Evolutionary conservation across 2,329 filamentous ascomycete genomes (phyloP), one percentile per base, ranked within the genome.

Genomic region (Penicillium italicum): DNA sequence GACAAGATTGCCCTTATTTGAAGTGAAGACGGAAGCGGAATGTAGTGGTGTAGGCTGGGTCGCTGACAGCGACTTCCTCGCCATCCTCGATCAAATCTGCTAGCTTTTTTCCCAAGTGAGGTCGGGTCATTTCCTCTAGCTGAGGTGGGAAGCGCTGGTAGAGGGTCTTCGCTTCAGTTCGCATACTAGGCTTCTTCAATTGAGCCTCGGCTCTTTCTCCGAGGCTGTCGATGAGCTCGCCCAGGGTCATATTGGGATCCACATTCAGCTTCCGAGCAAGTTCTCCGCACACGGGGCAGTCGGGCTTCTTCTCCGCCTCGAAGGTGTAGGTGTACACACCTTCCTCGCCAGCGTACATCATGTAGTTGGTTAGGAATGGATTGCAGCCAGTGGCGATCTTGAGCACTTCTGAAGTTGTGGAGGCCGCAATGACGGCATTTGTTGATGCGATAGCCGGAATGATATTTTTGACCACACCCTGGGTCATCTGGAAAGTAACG

Each of bases 301-400:
- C 94, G 16, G 88, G 83, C 74, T 97, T 97, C 78, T 89, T 90
- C 76, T 97, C 88, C 68, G 96, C 91, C 68, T 91, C 87, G 72
- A 97, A 99, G 0, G 94, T 99, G 74, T 96, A 97, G 0, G 94
- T 99, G 78, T 99, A 99, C 62, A 99, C 88, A 62, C 89, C 84
- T 68, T 96, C 93, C 68, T 97, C 92, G 44, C 95, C 94, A 12
- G 91, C 96, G 74, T 99, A 99, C 90, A 97, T 96, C 92, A 97
- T 97, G 77, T 99, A 99, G 72, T 96, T 96, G 53, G 88, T 88
- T 16, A 99, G 80, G 61, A 86, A 87, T 0, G 93, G 91, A 31
- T 93, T 94, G 36, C 87, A 85, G 46, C 82, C 85, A 14, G 90
- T 96, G 40, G 88, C 89, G 60, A 99, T 90, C 77, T 99, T 99